A percentile compares a stretch with the other conserved stretches of the same genome.
phyloP scores from a whole-genome alignment of 495 filamentous ascomycete species.

The Umbilicaria muhlenbergii region DNA sequence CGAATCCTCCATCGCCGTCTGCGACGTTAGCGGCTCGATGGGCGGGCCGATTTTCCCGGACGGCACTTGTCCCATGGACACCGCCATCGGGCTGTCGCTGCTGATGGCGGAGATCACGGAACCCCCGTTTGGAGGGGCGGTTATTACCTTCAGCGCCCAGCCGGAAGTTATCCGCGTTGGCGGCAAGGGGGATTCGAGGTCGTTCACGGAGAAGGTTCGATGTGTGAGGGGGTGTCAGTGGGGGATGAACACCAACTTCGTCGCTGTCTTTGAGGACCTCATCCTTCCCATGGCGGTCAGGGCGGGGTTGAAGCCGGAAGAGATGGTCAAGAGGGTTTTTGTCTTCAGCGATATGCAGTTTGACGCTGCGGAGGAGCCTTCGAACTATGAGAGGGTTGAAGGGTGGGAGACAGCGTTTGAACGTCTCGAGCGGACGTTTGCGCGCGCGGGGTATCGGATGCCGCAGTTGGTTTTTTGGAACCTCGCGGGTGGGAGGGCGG shows the following conservation, averaged over 20 bases:
- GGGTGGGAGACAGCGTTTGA: constrained; percentile 22
- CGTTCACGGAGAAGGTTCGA: constrained; percentile 18
- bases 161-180: constrained; percentile 20
- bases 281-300: constrained; percentile 29
- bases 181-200: constrained; percentile 4
- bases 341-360: constrained; percentile 36
- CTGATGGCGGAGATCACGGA: constrained; percentile 27
- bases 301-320: constrained; percentile 20
- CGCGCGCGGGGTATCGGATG: constrained; percentile 28
- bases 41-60: constrained; percentile 17
- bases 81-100: constrained; percentile 29
- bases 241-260: constrained; percentile 27
- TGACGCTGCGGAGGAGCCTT: constrained; percentile 11
- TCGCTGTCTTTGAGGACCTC: constrained; percentile 25
- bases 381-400: neutral
- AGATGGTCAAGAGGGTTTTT: constrained; percentile 35
- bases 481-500: constrained; percentile 21
- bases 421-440: constrained; percentile 22
- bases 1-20: constrained; percentile 26
- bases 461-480: constrained; percentile 36
- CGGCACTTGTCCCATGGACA: constrained; percentile 27
- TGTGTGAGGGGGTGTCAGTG: constrained; percentile 12
- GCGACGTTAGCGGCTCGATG: constrained; percentile 32
- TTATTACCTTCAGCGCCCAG: constrained; percentile 26
- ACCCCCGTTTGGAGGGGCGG: constrained; percentile 26